These are phyloP conservation scores for Rhizopogon parksii DNA, from an alignment of 1,284 basidiomycete species.

Conservation along the genomic window DNA sequence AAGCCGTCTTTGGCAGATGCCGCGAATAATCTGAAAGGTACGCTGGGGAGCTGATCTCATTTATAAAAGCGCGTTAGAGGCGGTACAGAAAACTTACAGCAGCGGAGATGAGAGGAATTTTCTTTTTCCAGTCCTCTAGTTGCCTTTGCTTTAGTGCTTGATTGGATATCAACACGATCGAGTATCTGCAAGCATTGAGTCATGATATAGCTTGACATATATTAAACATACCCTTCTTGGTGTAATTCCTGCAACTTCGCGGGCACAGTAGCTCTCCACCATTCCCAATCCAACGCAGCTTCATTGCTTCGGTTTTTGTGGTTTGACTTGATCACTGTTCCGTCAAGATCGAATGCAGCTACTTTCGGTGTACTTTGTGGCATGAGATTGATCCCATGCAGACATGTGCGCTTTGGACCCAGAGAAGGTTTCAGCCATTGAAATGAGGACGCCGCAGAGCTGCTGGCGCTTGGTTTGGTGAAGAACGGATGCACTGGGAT, in stretches of 20 bases:
- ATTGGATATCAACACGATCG: constrained; percentile 77
- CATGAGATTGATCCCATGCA: constrained; percentile 52
- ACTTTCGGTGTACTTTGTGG: constrained; percentile 50
- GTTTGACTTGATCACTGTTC: constrained; percentile 70
- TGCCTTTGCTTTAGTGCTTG: constrained; percentile 53
- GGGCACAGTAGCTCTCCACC: constrained; percentile 71
- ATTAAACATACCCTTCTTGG: constrained; percentile 46
- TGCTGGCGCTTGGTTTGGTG: constrained; percentile 16
- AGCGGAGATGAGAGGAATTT: constrained; percentile 62
- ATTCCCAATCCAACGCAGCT: constrained; percentile 54
- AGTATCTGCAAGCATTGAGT: constrained; percentile 43
- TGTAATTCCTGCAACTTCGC: constrained; percentile 54
- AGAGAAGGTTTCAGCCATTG: constrained; percentile 52
- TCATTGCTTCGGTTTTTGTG: constrained; percentile 39
- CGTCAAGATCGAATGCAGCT: constrained; percentile 84
- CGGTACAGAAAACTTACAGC: constrained; percentile 42
- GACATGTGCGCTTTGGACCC: constrained; percentile 50
- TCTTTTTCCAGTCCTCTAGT: constrained; percentile 65
- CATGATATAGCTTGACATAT: background rate
- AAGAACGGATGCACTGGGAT: constrained; percentile 36
- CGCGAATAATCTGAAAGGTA: constrained; percentile 78
- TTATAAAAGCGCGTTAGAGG: background rate
- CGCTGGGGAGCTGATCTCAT: constrained; percentile 48
- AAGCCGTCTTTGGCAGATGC: constrained; percentile 70
- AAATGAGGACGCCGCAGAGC: constrained; percentile 31